A percentile compares a stretch with the other conserved stretches of the same genome.
phyloP scores from a whole-genome alignment of 441 rosid species.

The Capsella rubella region DNA sequence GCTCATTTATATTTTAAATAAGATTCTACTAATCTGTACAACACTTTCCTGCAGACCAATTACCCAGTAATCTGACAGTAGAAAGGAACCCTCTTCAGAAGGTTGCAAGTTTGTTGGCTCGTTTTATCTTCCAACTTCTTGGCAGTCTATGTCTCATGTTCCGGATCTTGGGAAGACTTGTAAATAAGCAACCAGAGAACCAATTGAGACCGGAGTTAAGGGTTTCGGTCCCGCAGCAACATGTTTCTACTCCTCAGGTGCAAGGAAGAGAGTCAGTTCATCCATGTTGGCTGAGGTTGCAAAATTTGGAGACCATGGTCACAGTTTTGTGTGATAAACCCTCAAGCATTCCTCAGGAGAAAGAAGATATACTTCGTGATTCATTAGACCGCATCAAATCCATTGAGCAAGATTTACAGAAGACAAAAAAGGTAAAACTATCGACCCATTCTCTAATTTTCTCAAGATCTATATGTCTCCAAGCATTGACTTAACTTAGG shows the following conservation, averaged over 20 bases:
- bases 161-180: constrained; percentile 53
- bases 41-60: constrained; percentile 55
- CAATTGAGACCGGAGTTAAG: constrained; percentile 47
- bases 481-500: background rate
- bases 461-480: background rate
- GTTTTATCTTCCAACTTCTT: constrained; percentile 58
- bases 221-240: constrained; percentile 50
- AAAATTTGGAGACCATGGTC: constrained; percentile 72
- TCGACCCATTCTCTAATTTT: constrained; percentile 14
- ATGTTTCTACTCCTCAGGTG: constrained; percentile 49
- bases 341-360: constrained; percentile 81
- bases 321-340: constrained; percentile 73
- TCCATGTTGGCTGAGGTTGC: constrained; percentile 95
- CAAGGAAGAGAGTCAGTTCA: constrained; percentile 54
- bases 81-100: constrained; percentile 50
- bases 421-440: constrained; percentile 71
- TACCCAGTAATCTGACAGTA: constrained; percentile 36
- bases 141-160: constrained; percentile 58
- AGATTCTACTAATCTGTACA: constrained; percentile 25
- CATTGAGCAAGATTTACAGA: constrained; percentile 89
- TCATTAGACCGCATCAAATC: constrained; percentile 80
- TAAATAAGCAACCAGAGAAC: constrained; percentile 53
- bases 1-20: constrained; percentile 2
- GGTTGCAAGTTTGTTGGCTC: constrained; percentile 46
- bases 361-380: constrained; percentile 86